Percentiles rank a stretch among this genome's conserved stretches.
Conservation (phyloP, 495 filamentous ascomycete species). For the Lentithecium fluviatile region DNA sequence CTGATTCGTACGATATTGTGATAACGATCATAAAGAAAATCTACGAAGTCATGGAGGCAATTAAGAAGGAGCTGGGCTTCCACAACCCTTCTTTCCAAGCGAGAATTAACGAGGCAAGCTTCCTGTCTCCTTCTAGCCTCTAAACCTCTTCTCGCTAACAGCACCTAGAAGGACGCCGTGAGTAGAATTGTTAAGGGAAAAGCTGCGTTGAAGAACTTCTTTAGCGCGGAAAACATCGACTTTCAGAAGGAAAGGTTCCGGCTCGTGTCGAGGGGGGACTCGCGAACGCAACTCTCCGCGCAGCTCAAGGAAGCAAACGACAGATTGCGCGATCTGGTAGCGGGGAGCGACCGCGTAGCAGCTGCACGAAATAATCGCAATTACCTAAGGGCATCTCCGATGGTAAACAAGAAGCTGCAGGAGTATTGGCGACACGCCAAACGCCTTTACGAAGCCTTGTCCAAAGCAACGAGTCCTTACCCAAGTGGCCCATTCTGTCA, state of each 20-base stretch:
- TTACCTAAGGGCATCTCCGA: neutral
- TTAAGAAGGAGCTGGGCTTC: slow-evolving; percentile 39
- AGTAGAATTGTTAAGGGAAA: slow-evolving; percentile 3
- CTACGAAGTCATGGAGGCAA: slow-evolving; percentile 18
- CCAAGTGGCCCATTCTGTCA: slow-evolving; percentile 6
- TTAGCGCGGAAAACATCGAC: slow-evolving; percentile 19
- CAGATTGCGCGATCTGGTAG: slow-evolving; percentile 17
- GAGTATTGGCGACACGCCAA: slow-evolving; percentile 39
- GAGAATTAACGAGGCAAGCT: slow-evolving; percentile 6
- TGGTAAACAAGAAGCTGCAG: slow-evolving; percentile 17
- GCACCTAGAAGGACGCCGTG: neutral
- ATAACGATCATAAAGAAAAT: slow-evolving; percentile 21
- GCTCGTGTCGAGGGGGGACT: slow-evolving; percentile 39
- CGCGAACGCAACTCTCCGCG: slow-evolving; percentile 38
- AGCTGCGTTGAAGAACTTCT: slow-evolving; percentile 1
- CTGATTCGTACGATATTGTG: slow-evolving; percentile 22
- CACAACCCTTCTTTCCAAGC: slow-evolving; percentile 39
- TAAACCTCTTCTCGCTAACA: neutral
- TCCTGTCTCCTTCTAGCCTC: neutral
- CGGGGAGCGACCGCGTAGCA: slow-evolving; percentile 19
- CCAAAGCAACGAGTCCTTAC: neutral
- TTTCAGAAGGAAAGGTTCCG: slow-evolving; percentile 40
- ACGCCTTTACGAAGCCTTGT: slow-evolving; percentile 15
- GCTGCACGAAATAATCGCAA: neutral
- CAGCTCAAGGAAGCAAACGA: slow-evolving; percentile 24